These are phyloP conservation scores for Citrus mangshanensis DNA, from an alignment of 345 rosid species.

Conservation along the genomic window DNA sequence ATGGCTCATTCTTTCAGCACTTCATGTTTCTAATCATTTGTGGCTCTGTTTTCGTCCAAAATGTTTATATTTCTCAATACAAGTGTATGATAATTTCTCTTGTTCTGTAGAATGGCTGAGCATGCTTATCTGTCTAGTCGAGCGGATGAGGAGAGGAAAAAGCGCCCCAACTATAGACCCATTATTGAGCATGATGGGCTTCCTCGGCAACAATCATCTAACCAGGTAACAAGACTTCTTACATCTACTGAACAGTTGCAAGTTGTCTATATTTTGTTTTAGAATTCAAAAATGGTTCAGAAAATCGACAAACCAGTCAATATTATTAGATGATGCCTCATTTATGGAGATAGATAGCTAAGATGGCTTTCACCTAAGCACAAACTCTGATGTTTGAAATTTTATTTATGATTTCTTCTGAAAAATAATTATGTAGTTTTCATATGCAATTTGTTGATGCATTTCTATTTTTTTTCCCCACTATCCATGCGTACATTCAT, in stretches of 20 bases:
- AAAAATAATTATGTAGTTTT: background rate
- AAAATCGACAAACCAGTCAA: background rate
- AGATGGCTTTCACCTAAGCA: background rate
- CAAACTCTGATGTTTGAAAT: background rate
- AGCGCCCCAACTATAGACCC: conserved; percentile 54
- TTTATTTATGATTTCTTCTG: background rate
- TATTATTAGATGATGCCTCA: background rate
- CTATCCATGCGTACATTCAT: background rate
- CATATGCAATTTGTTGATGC: background rate
- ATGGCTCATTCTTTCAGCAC: background rate
- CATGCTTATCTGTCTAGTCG: conserved; percentile 51
- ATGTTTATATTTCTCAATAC: background rate
- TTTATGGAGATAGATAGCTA: background rate
- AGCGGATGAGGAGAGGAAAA: conserved; percentile 73
- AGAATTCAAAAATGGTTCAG: background rate
- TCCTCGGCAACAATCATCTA: conserved; percentile 51
- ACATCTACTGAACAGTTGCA: background rate
- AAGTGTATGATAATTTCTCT: conserved; percentile 7
- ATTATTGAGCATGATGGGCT: conserved; percentile 94
- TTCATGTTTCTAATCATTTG: background rate
- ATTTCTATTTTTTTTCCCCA: background rate
- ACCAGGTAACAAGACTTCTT: conserved; percentile 42
- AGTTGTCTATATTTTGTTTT: conserved; percentile 1
- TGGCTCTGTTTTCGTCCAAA: background rate
- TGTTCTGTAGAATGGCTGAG: conserved; percentile 53